Base-by-base conservation (phyloP, 2,329 filamentous ascomycete species). In the Phyllosticta citrichinensis region DNA sequence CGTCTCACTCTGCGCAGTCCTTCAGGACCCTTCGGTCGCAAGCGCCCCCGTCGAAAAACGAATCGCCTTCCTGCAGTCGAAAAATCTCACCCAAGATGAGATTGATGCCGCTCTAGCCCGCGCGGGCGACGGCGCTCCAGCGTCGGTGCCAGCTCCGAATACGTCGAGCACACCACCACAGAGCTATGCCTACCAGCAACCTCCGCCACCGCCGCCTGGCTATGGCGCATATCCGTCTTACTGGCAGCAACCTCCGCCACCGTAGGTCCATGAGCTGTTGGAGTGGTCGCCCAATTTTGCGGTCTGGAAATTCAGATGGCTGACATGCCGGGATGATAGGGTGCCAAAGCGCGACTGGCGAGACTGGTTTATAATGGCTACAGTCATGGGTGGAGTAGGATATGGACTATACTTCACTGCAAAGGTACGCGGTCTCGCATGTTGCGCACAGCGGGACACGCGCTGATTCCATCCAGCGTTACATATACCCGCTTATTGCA, bases 361-460 rank as follows among this genome's bases (percentile, higher is more conserved):
- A 64, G 94, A 99, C 72, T 97, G 91, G 89, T 99, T 99, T 76
- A 97, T 99, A 75, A 96, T 97, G 91, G 94, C 94, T 8, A 99
- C 94, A 0, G 89, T 97, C 12, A 87, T 95, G 64, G 88, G 91
- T 62, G 91, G 92, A 56, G 87, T 97, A 20, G 83, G 91, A 50
- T 97, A 97, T 70, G 93, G 92, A 0, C 76, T 96, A 22, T 99
- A 94, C 72, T 84, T 87, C 65, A 82, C 97, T 17, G 89, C 91
- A 63, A 95, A 95, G 83, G 88, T 91, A 33, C 55, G 6, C 60
- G 11, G 14, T 47, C 12, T 10, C 14, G 5, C 35, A 11, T 40
- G 47, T 12, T 52, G 51, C 56, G 58, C 63, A 62, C 2, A n/a
- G 9, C 69, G 60, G 69, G 54, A 14, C n/a, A 11, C 22, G 24